A percentile compares a stretch with the other conserved stretches of the same genome.
Evolutionary conservation across 2,329 filamentous ascomycete genomes (phyloP).

Genomic region (Hymenoscyphus infarciens): DNA sequence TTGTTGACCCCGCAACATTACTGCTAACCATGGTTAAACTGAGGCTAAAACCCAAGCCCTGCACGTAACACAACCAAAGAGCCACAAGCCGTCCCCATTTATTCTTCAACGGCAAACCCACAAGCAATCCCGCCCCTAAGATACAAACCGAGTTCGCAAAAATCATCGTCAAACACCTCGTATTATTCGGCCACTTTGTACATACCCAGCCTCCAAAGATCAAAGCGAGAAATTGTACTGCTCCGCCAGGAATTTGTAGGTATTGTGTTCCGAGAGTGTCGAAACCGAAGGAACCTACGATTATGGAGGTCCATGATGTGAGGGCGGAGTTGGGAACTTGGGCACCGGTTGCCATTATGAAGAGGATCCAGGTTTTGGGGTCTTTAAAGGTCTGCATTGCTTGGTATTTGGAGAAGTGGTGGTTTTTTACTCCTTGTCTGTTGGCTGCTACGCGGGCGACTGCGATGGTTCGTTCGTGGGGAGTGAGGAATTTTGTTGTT

Average conservation of each 20-base stretch:
- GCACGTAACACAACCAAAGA: conserved; percentile 55
- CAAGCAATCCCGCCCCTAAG: conserved; percentile 48
- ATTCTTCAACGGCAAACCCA: conserved; percentile 46
- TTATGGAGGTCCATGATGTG: conserved; percentile 43
- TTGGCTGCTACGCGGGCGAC: conserved; percentile 51
- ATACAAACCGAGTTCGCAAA: conserved; percentile 54
- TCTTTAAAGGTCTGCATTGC: conserved; percentile 47
- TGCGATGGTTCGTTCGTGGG: conserved; percentile 42
- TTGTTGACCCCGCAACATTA: conserved; percentile 53
- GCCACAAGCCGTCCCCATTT: conserved; percentile 56
- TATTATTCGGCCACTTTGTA: conserved; percentile 47
- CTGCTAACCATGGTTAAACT: conserved; percentile 50
- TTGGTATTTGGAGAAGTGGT: conserved; percentile 47
- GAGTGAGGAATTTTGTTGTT: conserved; percentile 40
- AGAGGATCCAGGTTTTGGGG: conserved; percentile 39
- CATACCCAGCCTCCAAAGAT: conserved; percentile 49
- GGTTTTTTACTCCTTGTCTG: conserved; percentile 51
- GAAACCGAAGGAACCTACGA: conserved; percentile 30
- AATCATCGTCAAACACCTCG: conserved; percentile 53
- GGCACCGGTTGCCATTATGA: conserved; percentile 45
- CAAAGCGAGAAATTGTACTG: conserved; percentile 52
- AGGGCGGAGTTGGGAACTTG: conserved; percentile 55
- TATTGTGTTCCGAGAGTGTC: conserved; percentile 51
- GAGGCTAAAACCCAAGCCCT: conserved; percentile 51
- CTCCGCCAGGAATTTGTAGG: conserved; percentile 57